These are phyloP conservation scores for Fusarium haematococcum DNA, from an alignment of 2,329 filamentous ascomycete genomes.

Conservation along the genomic window DNA sequence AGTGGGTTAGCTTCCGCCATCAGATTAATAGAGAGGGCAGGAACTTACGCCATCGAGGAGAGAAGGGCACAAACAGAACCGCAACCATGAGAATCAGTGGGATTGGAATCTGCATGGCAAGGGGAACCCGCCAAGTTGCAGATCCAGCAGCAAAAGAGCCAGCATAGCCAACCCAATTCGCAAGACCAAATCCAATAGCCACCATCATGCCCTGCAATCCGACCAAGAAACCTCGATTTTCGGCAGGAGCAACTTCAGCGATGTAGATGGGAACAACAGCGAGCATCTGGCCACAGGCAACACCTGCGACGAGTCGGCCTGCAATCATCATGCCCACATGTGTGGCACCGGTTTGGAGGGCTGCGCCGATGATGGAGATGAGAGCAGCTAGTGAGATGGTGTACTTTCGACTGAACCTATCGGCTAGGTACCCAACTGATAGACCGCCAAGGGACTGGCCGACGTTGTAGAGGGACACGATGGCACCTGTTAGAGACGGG, in stretches of 20 bases:
- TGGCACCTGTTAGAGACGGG: conserved; percentile 1
- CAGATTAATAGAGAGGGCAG: fast-evolving
- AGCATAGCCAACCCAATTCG: not conserved
- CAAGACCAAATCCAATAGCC: not conserved
- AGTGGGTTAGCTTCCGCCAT: not conserved
- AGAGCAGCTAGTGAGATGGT: conserved; percentile 33
- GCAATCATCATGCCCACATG: conserved; percentile 1
- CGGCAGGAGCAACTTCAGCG: not conserved
- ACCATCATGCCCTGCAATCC: not conserved
- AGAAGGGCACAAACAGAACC: not conserved
- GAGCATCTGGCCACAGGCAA: not conserved
- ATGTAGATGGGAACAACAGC: not conserved
- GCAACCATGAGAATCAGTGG: not conserved
- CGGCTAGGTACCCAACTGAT: conserved; percentile 47
- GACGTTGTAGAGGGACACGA: conserved; percentile 47
- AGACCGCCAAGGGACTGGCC: conserved; percentile 47
- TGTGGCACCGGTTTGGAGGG: not conserved
- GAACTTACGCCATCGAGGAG: not conserved
- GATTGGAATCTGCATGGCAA: not conserved
- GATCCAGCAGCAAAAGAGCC: not conserved
- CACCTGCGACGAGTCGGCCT: not conserved
- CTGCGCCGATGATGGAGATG: not conserved
- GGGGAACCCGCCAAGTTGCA: not conserved
- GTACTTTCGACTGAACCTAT: conserved; percentile 39
- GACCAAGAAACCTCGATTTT: not conserved